Base-by-base conservation (phyloP, 2,329 filamentous ascomycete genomes). In the Fusarium irregulare region DNA sequence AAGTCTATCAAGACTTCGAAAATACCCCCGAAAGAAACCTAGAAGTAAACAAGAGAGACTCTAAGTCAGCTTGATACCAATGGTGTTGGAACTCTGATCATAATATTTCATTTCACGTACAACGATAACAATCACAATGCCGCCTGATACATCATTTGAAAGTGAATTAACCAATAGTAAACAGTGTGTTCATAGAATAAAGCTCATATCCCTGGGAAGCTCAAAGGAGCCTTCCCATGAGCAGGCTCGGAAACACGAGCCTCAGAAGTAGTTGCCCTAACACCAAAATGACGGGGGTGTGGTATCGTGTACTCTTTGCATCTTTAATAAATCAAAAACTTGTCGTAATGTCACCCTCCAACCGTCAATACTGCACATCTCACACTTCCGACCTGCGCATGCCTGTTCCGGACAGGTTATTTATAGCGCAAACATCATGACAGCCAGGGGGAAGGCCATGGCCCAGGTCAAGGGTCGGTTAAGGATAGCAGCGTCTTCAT, bases 401-500 rank as follows among this genome's bases (percentile, higher is more conserved):
- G 34, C 42, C 49, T 51, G 40, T 49, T 45, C 46, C 46, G 37
- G 40, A 32, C 45, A 51, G 48, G 45, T 46, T 40, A 28, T 46
- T 70, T 59, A 69, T 62, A 80, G 76, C 56, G 75, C 74, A 73
- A 80, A 77, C 63, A 80, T 64, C 76, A 80, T 77, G 40, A 76
- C 78, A 47, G 75, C 71, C 63, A 80, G 56, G 8, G 80, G 79
- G 51, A 81, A 34, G 37, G 74, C 75, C 47, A 75, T 75, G n/a
- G 72, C 77, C 76, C 78, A 77, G 42, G 77, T 73, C 62, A 78
- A 72, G 21, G 80, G 80, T 45, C 68, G 73, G 40, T 69, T 72
- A 46, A 77, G 56, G 32, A 66, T 64, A 55, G 76, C 80, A 47
- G 75, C 77, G 42, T 73, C 74, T 56, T 76, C 70, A 34, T 75